Percentiles rank a stretch among this genome's conserved stretches.
phyloP scores from a whole-genome alignment of 768 basidiomycete species.

The Kwoniella europaea region DNA sequence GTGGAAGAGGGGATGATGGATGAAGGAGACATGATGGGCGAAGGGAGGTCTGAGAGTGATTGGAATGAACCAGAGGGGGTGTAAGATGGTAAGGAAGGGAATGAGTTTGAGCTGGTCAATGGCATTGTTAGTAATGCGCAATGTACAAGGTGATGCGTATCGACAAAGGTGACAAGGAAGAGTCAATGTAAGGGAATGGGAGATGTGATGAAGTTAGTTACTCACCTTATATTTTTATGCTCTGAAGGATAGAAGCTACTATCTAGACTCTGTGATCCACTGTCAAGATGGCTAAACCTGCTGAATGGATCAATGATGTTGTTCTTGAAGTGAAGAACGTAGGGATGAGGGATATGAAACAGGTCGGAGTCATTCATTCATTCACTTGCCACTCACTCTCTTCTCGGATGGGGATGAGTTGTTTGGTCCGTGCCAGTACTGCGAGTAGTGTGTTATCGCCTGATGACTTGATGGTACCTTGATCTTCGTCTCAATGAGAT shows the following conservation, averaged over 20 bases:
- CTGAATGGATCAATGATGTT: not conserved
- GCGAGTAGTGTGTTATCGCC: no score
- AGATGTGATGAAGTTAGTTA: not conserved
- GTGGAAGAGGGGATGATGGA: conserved; percentile 12
- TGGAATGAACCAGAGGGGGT: conserved; percentile 14
- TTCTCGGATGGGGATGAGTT: not conserved
- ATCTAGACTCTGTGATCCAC: no score
- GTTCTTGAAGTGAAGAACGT: not conserved
- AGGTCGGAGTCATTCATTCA: not conserved
- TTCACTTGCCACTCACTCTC: not conserved
- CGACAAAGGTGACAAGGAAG: not conserved
- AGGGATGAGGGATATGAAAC: not conserved
- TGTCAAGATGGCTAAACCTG: not conserved
- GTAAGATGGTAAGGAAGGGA: conserved; percentile 5
- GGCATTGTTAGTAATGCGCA: conserved; percentile 12
- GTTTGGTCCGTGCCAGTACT: not conserved
- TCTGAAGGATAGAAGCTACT: no score
- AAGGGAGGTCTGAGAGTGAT: conserved; percentile 12
- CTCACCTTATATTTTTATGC: no score
- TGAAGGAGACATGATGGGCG: conserved; percentile 22
- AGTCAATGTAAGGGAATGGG: not conserved
- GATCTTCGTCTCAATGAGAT: not conserved
- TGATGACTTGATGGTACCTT: not conserved
- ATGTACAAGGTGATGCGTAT: not conserved
- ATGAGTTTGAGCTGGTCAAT: conserved; percentile 8